Conservation (phyloP, 257 asterid genomes). For the Nicotiana tabacum region DNA sequence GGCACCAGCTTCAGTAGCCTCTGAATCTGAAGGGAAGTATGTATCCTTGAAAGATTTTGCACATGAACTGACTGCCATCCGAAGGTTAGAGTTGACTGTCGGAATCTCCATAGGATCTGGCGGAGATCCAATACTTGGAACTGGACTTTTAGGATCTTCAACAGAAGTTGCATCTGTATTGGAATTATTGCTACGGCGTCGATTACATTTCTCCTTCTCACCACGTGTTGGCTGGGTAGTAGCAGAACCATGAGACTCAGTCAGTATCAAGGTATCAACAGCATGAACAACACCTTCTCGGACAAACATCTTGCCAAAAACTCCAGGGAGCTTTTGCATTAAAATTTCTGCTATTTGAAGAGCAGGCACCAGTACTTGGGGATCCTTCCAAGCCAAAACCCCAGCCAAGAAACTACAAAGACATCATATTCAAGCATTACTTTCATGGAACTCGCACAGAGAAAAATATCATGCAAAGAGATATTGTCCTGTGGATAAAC, state of each 20-base stretch:
- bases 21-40: conserved; percentile 69
- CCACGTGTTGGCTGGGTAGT: conserved; percentile 44
- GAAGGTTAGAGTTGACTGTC: conserved; percentile 51
- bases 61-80: conserved; percentile 64
- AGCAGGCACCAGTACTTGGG: conserved; percentile 93
- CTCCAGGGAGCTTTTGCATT: conserved; percentile 95
- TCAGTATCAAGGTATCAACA: conserved; percentile 60
- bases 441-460: background rate
- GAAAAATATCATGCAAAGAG: background rate
- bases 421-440: background rate
- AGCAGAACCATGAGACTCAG: conserved; percentile 38
- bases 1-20: conserved; percentile 55
- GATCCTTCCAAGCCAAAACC: conserved; percentile 99
- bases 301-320: conserved; percentile 82
- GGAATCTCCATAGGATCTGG: conserved; percentile 51
- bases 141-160: conserved; percentile 48
- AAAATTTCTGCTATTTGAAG: conserved; percentile 93
- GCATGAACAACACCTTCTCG: conserved; percentile 99
- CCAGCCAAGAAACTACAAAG: conserved; percentile 82
- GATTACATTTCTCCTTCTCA: conserved; percentile 69
- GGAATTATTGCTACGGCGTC: conserved; percentile 60
- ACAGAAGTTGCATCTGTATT: conserved; percentile 48
- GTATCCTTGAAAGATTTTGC: conserved; percentile 89
- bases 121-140: conserved; percentile 44
- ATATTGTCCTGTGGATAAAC: background rate